Conservation (phyloP, 1,284 basidiomycete species). For the Sphaerobolus stellatus region DNA sequence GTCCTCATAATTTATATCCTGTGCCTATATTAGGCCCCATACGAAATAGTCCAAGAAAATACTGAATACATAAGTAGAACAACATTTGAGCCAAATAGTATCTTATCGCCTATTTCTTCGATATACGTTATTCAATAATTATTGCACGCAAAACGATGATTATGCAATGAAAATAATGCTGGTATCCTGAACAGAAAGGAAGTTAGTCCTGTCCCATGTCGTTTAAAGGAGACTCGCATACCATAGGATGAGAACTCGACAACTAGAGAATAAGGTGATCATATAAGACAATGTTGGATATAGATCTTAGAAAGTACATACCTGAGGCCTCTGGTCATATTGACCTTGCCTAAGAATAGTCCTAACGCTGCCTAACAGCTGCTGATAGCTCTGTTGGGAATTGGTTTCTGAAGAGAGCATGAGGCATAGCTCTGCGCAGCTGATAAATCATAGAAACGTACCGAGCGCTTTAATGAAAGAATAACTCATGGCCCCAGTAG, state of each 20-base stretch:
- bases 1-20: too few relatives aligned
- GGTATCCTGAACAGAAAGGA: slow-evolving; percentile 2
- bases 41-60: too few relatives aligned
- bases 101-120: too few relatives aligned
- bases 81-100: too few relatives aligned
- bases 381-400: slow-evolving; percentile 76
- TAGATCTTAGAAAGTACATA: slow-evolving; percentile 28
- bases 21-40: too few relatives aligned
- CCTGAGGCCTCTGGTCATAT: slow-evolving; percentile 86
- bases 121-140: too few relatives aligned
- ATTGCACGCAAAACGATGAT: too few relatives aligned
- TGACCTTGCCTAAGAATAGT: slow-evolving; percentile 53
- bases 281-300: neutral
- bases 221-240: slow-evolving; percentile 30
- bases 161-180: slow-evolving; percentile 9
- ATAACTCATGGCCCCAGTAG: slow-evolving; percentile 87
- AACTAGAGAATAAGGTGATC: slow-evolving; percentile 39
- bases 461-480: slow-evolving; percentile 72
- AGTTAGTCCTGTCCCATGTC: neutral
- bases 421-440: slow-evolving; percentile 12
- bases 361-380: slow-evolving; percentile 63
- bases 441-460: slow-evolving; percentile 29
- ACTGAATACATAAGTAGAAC: too few relatives aligned
- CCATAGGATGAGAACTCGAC: slow-evolving; percentile 77
- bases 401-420: slow-evolving; percentile 46